Percentiles rank a stretch among this genome's conserved stretches.
Evolutionary conservation across 2,329 filamentous ascomycete species (phyloP).

Genomic region (Furcasterigmium furcatum): DNA sequence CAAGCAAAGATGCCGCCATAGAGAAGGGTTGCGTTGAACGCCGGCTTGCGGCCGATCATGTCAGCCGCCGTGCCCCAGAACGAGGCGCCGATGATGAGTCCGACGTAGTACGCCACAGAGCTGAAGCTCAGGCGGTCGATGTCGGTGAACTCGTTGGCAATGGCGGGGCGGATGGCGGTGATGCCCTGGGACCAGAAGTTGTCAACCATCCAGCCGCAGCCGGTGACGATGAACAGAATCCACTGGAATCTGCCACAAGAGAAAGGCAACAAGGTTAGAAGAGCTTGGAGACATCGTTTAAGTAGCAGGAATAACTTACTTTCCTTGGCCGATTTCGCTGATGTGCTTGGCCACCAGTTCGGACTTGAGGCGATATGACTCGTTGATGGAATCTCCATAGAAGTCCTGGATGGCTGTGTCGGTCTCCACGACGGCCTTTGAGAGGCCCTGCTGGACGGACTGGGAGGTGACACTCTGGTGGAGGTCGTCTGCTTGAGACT

Average conservation of each 20-base stretch:
- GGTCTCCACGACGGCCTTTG: too few relatives aligned
- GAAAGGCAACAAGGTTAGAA: conserved; percentile 6
- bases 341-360: too few relatives aligned
- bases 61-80: conserved; percentile 41
- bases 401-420: too few relatives aligned
- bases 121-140: conserved; percentile 26
- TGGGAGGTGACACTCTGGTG: too few relatives aligned
- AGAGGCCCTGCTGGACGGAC: too few relatives aligned
- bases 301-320: too few relatives aligned
- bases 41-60: conserved; percentile 36
- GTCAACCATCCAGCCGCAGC: conserved; percentile 42
- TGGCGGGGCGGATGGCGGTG: conserved; percentile 25
- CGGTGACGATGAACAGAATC: conserved; percentile 41
- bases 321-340: too few relatives aligned
- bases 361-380: too few relatives aligned
- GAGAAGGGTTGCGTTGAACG: conserved; percentile 42
- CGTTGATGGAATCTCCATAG: too few relatives aligned
- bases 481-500: too few relatives aligned
- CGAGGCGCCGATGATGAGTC: conserved; percentile 39
- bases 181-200: conserved; percentile 36
- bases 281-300: too few relatives aligned
- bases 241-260: conserved; percentile 30
- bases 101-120: conserved; percentile 33
- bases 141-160: conserved; percentile 28
- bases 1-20: conserved; percentile 52